Percentiles rank a stretch among this genome's conserved stretches.
These are phyloP conservation scores for Brassica hybrid DNA, from an alignment of 441 rosid genomes.

Conservation along the genomic window DNA sequence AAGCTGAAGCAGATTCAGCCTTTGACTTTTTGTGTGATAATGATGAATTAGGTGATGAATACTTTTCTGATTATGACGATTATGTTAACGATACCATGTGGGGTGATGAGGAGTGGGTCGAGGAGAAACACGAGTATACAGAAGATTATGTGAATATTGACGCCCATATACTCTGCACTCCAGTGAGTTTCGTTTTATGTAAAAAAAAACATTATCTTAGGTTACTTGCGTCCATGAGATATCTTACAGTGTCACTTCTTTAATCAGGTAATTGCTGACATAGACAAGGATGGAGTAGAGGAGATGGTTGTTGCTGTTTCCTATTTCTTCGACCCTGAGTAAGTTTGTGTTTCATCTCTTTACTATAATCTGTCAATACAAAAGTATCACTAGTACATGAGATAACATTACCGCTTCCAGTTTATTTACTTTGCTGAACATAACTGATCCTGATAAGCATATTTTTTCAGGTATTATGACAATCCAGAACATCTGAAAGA, in stretches of 20 bases:
- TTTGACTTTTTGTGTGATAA: slow-evolving; percentile 89
- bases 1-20: slow-evolving; percentile 89
- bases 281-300: slow-evolving; percentile 92
- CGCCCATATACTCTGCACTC: slow-evolving; percentile 91
- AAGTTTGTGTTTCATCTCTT: slow-evolving; percentile 49
- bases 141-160: slow-evolving; percentile 95
- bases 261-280: slow-evolving; percentile 94
- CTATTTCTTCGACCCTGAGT: slow-evolving; percentile 97
- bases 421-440: too few relatives aligned
- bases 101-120: slow-evolving; percentile 96
- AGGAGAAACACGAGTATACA: slow-evolving; percentile 74
- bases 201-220: slow-evolving; percentile 25
- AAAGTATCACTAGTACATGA: slow-evolving; percentile 22
- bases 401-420: too few relatives aligned
- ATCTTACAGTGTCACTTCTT: slow-evolving; percentile 35
- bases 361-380: slow-evolving; percentile 19
- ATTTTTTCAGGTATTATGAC: slow-evolving; percentile 85
- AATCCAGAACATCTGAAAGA: slow-evolving; percentile 89
- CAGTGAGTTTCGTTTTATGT: slow-evolving; percentile 66
- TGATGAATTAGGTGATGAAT: slow-evolving; percentile 92
- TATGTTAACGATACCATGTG: too few relatives aligned
- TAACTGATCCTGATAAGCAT: slow-evolving; percentile 20
- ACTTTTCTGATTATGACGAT: slow-evolving; percentile 93
- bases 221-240: slow-evolving; percentile 30
- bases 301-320: slow-evolving; percentile 98